Evolutionary conservation across 1,284 basidiomycete species (phyloP), one percentile per base, ranked within the genome.

Genomic region (Puccinia novopanici): DNA sequence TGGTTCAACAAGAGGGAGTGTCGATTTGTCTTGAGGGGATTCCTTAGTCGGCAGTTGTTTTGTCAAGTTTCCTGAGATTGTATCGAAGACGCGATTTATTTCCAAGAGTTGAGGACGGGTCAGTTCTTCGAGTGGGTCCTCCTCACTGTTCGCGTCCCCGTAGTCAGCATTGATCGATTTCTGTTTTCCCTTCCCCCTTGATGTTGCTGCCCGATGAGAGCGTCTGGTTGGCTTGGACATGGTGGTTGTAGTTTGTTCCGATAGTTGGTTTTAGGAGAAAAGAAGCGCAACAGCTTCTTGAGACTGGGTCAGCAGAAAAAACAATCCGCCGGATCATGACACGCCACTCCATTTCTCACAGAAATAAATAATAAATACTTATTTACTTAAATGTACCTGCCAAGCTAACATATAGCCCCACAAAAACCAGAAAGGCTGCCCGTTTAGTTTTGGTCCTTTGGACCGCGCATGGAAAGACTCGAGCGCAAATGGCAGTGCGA

Each of bases 101-200:
- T 77, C 48, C 48, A 77, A 67, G 52, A 77, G 65, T 30, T 77
- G 75, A 40, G 75, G 75, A 22, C 75, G 75, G 48, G 75, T 77
- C 3, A 77, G 52, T 67, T 77, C 75, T 45, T 63, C 45, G 22
- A 77, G 63, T 77, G 75, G 63, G 63, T 77, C 75, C 37, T 77
- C 75, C 54, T 74, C 52, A 27, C 55, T 57, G 30, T 55, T 61
- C 48, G 5, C 70, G 19, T 72, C 48, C 40, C 30, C 52, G 24
- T 71, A 55, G 24, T 71, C 68, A 71, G 8, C 24, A 19, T 71
- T 12, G 34, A 13, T 54, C 30, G 68, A 71, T 45, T 57, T 59
- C 71, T 42, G 42, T 15, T 57, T 59, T n/a, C 19, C 4, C 55
- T 77, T 67, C 3, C 65, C 61, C 40, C 50, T 67, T 24, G 48